A percentile compares a stretch with the other conserved stretches of the same genome.
phyloP scores from a whole-genome alignment of 2,329 filamentous ascomycete genomes.

The Talaromyces atroroseus region DNA sequence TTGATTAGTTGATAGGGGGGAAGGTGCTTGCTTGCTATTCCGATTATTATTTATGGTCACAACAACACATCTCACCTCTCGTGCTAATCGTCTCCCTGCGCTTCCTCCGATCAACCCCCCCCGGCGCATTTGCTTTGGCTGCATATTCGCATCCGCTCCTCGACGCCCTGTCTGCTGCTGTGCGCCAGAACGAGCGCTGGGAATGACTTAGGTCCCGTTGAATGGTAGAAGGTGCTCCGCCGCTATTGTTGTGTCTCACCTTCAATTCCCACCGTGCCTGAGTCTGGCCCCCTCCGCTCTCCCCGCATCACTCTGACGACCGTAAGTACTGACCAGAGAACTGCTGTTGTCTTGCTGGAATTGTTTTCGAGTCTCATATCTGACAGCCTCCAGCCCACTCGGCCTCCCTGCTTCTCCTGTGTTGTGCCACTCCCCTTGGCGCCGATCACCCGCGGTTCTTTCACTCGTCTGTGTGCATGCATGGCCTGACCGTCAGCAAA shows the following conservation, averaged over 20 bases:
- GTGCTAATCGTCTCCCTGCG: background rate
- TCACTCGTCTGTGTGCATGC: constrained; percentile 11
- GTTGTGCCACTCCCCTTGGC: constrained; percentile 13
- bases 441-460: constrained; percentile 13
- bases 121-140: background rate
- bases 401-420: constrained; percentile 4
- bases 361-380: background rate
- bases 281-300: constrained; percentile 6
- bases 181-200: constrained; percentile 12
- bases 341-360: background rate
- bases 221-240: constrained; percentile 28
- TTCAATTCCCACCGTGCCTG: constrained; percentile 22
- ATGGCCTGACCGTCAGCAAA: constrained; percentile 9
- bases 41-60: background rate
- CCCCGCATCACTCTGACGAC: constrained; percentile 10
- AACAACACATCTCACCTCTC: constrained; percentile 6
- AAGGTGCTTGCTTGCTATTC: background rate
- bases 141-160: background rate
- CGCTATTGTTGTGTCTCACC: constrained; percentile 28
- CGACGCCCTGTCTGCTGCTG: constrained; percentile 4
- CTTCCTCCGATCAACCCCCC: background rate
- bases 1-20: background rate
- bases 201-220: constrained; percentile 25
- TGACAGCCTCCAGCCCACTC: background rate
- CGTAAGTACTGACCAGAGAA: background rate